Base-by-base conservation (phyloP, 2,329 filamentous ascomycete genomes). In the Aaosphaeria arxii region DNA sequence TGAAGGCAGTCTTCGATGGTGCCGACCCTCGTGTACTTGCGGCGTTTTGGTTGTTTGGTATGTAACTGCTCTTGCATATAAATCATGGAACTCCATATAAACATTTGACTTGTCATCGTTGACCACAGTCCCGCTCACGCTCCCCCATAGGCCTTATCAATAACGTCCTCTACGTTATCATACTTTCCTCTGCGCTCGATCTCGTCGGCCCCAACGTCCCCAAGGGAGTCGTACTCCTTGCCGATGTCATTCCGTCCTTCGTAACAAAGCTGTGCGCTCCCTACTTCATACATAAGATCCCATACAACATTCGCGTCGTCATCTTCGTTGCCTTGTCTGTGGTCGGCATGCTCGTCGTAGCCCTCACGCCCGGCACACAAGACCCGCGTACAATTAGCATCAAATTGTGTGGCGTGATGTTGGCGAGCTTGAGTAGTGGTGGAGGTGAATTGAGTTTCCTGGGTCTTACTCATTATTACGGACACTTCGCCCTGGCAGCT, bases 121-220 rank as follows among this genome's bases (percentile, higher is more conserved):
- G 7, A 35, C 38, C 24, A 11, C 33, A 35, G 17, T 24, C 17
- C 17, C 17, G 17, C 17, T 24, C 17, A 24, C 17, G 17, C 17
- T 24, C 17, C 3, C 17, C 17, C 17, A 2, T 54, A 92, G 89
- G 89, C 45, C 76, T 94, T 13, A 94, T 97, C 68, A 97, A 99
- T 73, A 97, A 97, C 74, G 89, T 97, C 58, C 87, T 96, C 73
- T 97, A 96, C 72, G 92, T 97, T 47, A 89, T 97, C 69, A 94
- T 97, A 66, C 87, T 99, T 62, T 95, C 91, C 30, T 89, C 94
- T 33, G 94, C 94, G 4, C 88, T 96, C 62, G 94, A 99, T 64
- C 88, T 99, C 52, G 94, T 97, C 59, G 92, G 92, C 33, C 86
- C 89, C 31, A 70, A 77, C 55, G 79, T 96, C 1, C 94, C 94